Percentiles rank a stretch among this genome's conserved stretches.
phyloP scores from a whole-genome alignment of 768 basidiomycete species.

The Rhodotorula diobovata region DNA sequence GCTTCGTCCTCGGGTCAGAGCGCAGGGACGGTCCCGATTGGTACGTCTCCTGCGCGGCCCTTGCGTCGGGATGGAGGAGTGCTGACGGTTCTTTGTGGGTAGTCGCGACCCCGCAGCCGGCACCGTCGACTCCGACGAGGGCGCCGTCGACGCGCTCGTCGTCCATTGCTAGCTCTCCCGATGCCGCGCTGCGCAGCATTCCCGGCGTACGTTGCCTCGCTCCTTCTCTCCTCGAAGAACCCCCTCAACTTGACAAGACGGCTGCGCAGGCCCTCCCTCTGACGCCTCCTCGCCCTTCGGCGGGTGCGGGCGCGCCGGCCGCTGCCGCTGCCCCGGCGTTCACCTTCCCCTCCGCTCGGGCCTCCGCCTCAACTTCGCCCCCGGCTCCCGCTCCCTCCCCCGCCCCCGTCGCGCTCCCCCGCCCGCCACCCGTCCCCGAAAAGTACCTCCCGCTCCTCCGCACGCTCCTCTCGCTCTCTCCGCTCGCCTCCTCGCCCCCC shows the following conservation, averaged over 20 bases:
- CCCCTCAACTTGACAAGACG: too few relatives aligned
- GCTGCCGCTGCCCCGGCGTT: too few relatives aligned
- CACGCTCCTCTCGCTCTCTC: not conserved
- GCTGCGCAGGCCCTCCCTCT: not conserved
- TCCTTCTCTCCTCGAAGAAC: not conserved
- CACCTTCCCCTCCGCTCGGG: too few relatives aligned
- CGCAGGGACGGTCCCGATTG: not conserved
- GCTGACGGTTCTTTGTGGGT: not conserved
- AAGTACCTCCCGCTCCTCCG: constrained; percentile 8
- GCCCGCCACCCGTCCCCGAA: not conserved
- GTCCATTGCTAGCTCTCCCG: not conserved
- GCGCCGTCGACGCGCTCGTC: not conserved
- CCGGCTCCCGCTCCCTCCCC: not conserved
- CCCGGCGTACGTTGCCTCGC: not conserved
- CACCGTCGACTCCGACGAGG: not conserved
- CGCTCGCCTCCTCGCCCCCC: not conserved
- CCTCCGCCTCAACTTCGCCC: too few relatives aligned
- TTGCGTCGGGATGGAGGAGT: too few relatives aligned
- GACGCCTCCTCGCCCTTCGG: too few relatives aligned
- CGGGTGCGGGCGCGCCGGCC: too few relatives aligned
- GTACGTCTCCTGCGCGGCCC: not conserved
- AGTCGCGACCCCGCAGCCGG: too few relatives aligned
- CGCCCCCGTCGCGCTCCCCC: not conserved
- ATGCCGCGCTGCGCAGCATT: not conserved
- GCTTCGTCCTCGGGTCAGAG: not conserved